A percentile compares a stretch with the other conserved stretches of the same genome.
These are phyloP conservation scores for Fusarium sp. DNA, from an alignment of 2,329 filamentous ascomycete species.

Conservation along the genomic window DNA sequence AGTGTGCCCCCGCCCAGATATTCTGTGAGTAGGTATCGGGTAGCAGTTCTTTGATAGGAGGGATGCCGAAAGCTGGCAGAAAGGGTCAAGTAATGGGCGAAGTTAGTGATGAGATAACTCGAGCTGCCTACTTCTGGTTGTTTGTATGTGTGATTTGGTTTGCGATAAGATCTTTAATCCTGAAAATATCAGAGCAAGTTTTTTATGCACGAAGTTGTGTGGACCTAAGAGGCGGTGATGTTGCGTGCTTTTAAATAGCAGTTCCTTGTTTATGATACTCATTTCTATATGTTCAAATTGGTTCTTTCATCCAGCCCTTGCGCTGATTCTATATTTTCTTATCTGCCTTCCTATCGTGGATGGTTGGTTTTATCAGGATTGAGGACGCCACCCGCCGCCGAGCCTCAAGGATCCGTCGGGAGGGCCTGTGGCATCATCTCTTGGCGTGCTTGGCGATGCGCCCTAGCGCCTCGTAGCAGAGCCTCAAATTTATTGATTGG, in stretches of 20 bases:
- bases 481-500: neutral
- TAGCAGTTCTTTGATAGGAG: neutral
- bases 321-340: neutral
- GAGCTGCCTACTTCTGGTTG: too few species aligned
- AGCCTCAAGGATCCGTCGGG: neutral
- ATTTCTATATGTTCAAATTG: neutral
- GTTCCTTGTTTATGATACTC: too few species aligned
- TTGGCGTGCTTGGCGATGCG: constrained; percentile 6
- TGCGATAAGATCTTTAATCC: too few species aligned
- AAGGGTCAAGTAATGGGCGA: fast-evolving
- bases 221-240: too few species aligned
- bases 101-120: neutral
- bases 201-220: too few species aligned
- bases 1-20: neutral
- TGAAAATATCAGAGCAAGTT: too few species aligned
- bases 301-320: neutral
- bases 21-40: neutral
- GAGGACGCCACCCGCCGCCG: neutral
- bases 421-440: neutral
- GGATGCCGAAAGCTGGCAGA: neutral
- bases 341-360: neutral
- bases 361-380: neutral
- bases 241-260: too few species aligned
- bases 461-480: neutral
- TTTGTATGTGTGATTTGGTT: too few species aligned